Base-by-base conservation (phyloP, 2,329 filamentous ascomycete species). In the Alternaria viburni region DNA sequence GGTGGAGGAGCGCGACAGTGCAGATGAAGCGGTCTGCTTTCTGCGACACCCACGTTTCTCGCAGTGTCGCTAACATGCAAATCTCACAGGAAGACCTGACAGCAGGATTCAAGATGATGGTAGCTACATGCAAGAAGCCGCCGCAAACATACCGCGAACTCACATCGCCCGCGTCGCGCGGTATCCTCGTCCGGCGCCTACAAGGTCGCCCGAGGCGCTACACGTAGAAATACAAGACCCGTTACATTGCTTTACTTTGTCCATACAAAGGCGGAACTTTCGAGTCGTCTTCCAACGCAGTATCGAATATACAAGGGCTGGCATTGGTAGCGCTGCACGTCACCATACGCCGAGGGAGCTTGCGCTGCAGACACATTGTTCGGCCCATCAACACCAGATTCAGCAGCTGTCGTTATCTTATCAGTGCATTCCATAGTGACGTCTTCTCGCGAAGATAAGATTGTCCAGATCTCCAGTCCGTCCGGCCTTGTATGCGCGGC, bases 141-240 rank as follows among this genome's bases (percentile, higher is more conserved):
- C 62, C 49, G 68, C 54, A 57, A 43, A 47, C 58, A 54, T 54
- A 49, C 49, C 60, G 65, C 67, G 59, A 63, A 61, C 58, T 61
- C 65, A 58, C 64, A 64, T 44, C 54, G 54, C 62, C 51, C 30
- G 59, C 64, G 30, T 60, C 67, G 61, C 64, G 64, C 54, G 59
- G 65, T 62, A 61, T 54, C 60, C 61, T 54, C 19, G 43, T 54
- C 58, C 58, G 65, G 74, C 72, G 74, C 72, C 72, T 73, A 70
- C 58, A 68, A 62, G 67, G 68, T 55, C 65, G 69, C 72, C 69
- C 73, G 67, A 66, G 64, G 65, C 62, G 58, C 59, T 74, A 76
- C 69, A 70, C 64, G 55, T 72, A 73, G 69, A 69, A 74, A 73
- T 69, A 65, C 69, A 74, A 72, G 70, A 73, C 57, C 69, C 65